Evolutionary conservation across 768 basidiomycete species (phyloP), one percentile per base, ranked within the genome.

Genomic region (Amanita rubescens): DNA sequence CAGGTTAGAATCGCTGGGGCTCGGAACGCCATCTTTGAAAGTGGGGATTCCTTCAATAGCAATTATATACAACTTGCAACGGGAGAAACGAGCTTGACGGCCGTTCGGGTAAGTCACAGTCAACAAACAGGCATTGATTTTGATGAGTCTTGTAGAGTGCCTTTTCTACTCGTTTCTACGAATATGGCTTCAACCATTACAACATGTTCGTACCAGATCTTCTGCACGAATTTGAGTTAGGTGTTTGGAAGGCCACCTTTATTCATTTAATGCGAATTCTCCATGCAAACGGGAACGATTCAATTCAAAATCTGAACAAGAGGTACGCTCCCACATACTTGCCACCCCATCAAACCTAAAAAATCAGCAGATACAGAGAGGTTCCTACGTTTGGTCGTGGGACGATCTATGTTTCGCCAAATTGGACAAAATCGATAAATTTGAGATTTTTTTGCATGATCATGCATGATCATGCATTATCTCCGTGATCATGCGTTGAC

Each of bases 181-280:
- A 46, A 2, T 34, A 39, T 27, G 63, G 61, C 0, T 64, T 70
- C 43, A 61, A 70, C 43, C 58, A 65, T 17, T 69, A 56, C 35
- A 2, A 37, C 1, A 63, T 71, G 49, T 64, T 73, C 37, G 65
- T 67, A 0, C 60, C 65, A 0, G 71, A 75, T 55, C 49, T 74
- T 3, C 33, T 75, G 43, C 73, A 74, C 53, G 71, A 75, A 51
- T 63, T 74, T 43, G 71, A 74, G 54, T 55, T 74, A 15, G 70
- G 72, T 6, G 63, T 69, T 0, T 71, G 67, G 68, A 75, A 73
- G 53, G 57, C 66, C 1, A 22, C 69, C 3, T 69, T 73, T 43
- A 65, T 54, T 1, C 74, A 75, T 44, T 57, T 73, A 0, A 54
- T 74, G 3, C 64, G 66, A 0, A 57, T 74, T 10, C 54, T 72